Base-by-base conservation (phyloP, 148 eudicot species). In the Rhododendron henanense region DNA sequence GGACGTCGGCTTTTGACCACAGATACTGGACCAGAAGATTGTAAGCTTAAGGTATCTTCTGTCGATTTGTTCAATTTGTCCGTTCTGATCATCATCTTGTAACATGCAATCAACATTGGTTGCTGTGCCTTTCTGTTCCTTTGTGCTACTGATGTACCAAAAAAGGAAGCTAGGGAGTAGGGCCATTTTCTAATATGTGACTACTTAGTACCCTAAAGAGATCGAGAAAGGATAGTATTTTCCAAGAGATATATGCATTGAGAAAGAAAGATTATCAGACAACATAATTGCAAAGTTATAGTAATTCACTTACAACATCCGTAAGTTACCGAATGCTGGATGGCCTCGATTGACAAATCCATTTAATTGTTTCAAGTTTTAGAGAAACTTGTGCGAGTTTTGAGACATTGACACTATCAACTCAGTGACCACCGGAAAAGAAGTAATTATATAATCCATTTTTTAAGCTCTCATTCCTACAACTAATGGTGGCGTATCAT, bases 1-100 rank as follows among this genome's bases (percentile, higher is more conserved):
- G 88, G 90, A 45, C 88, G 96, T 82, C 90, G 91, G 65, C 94
- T 96, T 83, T 88, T 95, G 78, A 83, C 94, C 48, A 90, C 90
- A 79, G 91, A 59, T 75, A 81, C 73, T 83, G 84, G 81, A 50
- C 7, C 87, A 0, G 69, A 82, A 5, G 78, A 63, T 44, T 94
- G 95, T 85, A 81, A 87, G 2, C 83, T 10, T 31, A 90, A 93
- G 90, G 96, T 90, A 84, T 35, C 84, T 82, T 41, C 4, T 35
- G 41, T 16, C 3, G 11, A 35, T 39, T n/a, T 57, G 4, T 18
- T 59, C 8, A 28, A 37, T 82, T 37, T 6, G 4, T 51, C 71
- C 69, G 15, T 80, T 51, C 3, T 33, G 57, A 25, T 57, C 48
- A n/a, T 55, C 8, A 9, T 57, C 37, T 53, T 23, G 23, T 45